These are phyloP conservation scores for Hypoxylon sp. DNA, from an alignment of 2,329 filamentous ascomycete genomes.

Conservation along the genomic window DNA sequence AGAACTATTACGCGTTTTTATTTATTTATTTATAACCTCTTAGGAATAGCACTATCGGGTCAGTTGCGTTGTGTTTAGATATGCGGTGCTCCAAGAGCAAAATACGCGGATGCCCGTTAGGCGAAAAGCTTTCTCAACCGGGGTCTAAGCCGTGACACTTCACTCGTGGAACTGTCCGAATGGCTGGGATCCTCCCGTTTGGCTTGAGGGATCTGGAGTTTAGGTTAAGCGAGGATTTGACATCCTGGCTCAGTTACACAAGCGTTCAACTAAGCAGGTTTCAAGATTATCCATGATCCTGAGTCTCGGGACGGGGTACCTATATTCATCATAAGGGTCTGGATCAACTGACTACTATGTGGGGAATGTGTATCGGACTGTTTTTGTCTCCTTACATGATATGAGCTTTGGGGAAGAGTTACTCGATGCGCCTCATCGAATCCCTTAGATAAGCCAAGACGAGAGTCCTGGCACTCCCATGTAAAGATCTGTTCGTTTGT, in stretches of 20 bases:
- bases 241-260: constrained; percentile 24
- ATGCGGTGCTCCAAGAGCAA: constrained; percentile 24
- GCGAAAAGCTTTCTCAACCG: constrained; percentile 31
- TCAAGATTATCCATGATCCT: constrained; percentile 33
- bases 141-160: constrained; percentile 35
- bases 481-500: constrained; percentile 18
- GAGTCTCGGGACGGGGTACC: constrained; percentile 29
- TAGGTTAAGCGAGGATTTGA: constrained; percentile 9
- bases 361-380: constrained; percentile 15
- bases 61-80: constrained; percentile 22
- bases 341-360: constrained; percentile 23
- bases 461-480: constrained; percentile 2
- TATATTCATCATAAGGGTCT: constrained; percentile 4
- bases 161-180: constrained; percentile 29
- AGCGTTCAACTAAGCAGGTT: constrained; percentile 19
- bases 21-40: constrained; percentile 6
- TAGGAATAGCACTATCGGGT: constrained; percentile 25
- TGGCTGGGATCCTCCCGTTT: constrained; percentile 35
- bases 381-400: constrained; percentile 10
- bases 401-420: constrained; percentile 5
- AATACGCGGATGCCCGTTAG: constrained; percentile 28
- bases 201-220: constrained; percentile 13
- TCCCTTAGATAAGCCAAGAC: neutral
- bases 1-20: constrained; percentile 13
- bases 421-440: neutral